Evolutionary conservation across 2,329 filamentous ascomycete genomes (phyloP).

Genomic region (Phialophora chinensis): DNA sequence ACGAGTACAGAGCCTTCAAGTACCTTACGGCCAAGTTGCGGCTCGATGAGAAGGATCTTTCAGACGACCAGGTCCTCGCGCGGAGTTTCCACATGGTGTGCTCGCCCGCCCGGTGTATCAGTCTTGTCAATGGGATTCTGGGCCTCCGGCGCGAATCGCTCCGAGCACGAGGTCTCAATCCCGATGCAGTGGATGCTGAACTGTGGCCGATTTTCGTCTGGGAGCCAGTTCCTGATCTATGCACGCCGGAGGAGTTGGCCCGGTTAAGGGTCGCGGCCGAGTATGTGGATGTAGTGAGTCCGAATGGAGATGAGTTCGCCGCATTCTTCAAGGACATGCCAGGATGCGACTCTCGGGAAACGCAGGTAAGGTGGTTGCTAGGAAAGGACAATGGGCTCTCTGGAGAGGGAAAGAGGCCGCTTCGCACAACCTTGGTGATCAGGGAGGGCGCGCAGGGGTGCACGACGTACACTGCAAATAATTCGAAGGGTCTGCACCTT

Average conservation of each 20-base stretch:
- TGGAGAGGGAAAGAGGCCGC: background rate
- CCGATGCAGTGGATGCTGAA: background rate
- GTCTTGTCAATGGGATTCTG: constrained; percentile 74
- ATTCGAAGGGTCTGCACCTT: constrained; percentile 64
- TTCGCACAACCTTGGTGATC: constrained; percentile 48
- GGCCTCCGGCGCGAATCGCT: constrained; percentile 52
- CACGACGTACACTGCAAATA: constrained; percentile 54
- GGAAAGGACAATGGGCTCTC: constrained; percentile 37
- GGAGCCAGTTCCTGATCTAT: constrained; percentile 93
- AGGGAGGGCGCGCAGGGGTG: constrained; percentile 68
- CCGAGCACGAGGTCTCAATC: constrained; percentile 5
- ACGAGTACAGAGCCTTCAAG: constrained; percentile 76
- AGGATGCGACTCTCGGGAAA: constrained; percentile 38
- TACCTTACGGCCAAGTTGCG: constrained; percentile 88
- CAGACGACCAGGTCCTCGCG: constrained; percentile 68
- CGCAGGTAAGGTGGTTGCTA: constrained; percentile 47
- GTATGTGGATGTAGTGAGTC: constrained; percentile 67
- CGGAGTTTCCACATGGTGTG: constrained; percentile 89
- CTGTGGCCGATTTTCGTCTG: constrained; percentile 74
- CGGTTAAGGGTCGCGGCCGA: constrained; percentile 60
- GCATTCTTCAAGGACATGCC: constrained; percentile 69
- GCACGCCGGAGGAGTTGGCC: constrained; percentile 68
- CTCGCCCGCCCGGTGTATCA: constrained; percentile 75
- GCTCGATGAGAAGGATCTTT: constrained; percentile 74
- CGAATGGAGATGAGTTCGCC: constrained; percentile 89